Evolutionary conservation across 2,329 filamentous ascomycete genomes (phyloP), one percentile per base, ranked within the genome.

Genomic region (Penicillium corylophilum): DNA sequence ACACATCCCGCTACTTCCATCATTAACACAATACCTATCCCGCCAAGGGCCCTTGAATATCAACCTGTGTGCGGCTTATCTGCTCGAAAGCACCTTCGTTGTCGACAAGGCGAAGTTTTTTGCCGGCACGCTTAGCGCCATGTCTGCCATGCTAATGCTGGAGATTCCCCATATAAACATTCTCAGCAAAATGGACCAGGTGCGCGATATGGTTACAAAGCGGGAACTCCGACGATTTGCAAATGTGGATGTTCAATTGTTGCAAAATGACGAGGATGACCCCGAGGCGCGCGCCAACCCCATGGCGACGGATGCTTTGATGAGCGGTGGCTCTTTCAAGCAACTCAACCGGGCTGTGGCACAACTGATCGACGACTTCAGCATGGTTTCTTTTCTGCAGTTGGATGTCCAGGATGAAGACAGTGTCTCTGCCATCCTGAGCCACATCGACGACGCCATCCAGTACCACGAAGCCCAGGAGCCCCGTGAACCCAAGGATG

Each of bases 81-180:
- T 99, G 28, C 86, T 99, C 57, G 94, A 99, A 73, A 90, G 90
- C 12, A 96, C 92, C 8, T 99, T 97, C 70, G 88, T 97, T 64
- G 84, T 96, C 56, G 94, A 99, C 74, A 87, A 90, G 54, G 89
- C 94, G 66, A 99, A 97, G 76, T 99, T 95, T 80, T 97, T 99
- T 73, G 87, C 94, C 0, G 94, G 94, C 12, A 96, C 94, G 0
- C 79, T 99, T 54, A 94, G 89, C 68, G 94, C 94, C 59, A 97
- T 99, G 94, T 95, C 89, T 66, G 92, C 94, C 59, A 99, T 99
- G 94, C 85, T 99, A 65, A 94, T 97, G 90, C 83, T 99, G 57
- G 94, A 97, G 74, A 85, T 97, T 59, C 94, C 94, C 4, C 94
- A 99, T 69, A 85, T 99, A 68, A 99, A 99, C 70, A 88, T 99